Base-by-base conservation (phyloP, 2,329 filamentous ascomycete species). In the Balansia obtecta region DNA sequence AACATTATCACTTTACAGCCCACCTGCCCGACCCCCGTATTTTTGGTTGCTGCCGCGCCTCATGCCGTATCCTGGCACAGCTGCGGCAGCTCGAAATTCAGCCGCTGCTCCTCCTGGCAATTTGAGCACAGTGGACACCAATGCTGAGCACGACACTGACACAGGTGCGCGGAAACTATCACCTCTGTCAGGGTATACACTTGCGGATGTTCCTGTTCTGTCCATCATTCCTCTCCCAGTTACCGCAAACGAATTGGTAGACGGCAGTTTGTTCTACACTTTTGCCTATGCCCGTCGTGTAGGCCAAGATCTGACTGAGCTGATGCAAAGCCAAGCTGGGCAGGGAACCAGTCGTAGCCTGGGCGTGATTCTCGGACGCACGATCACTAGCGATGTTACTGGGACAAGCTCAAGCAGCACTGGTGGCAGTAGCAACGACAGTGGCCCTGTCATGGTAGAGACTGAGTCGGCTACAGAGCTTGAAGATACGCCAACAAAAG, bases 171-270 rank as follows among this genome's bases (percentile, higher is more conserved):
- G 22, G 49, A 47, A 51, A 52, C 56, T 50, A 53, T 60, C 59
- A 11, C 55, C 58, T 18, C 59, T 61, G 37, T 61, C 64, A 13
- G 60, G 62, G 22, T 61, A 59, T 44, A 65, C 63, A 2, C 57
- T 68, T 33, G 57, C 64, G 38, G 60, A 63, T 32, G 57, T 63
- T 8, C 60, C 61, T 22, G 51, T 64, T 18, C 51, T 67, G 1
- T 63, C 65, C 42, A 54, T 62, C n/a, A 57, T 68, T 9, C 54
- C 63, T 0, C 54, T 68, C 0, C 65, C 65, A 9, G 55, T 68
- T 2, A 52, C 58, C 18, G 54, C 62, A 1, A 52, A 43, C 46
- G 65, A 68, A 52, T 53, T 68, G 9, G 56, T 59, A 4, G 62
- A 65, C 42, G 64, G 65, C 18, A 58, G 57, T 10, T 57, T 63